Base-by-base conservation (phyloP, 257 asterid genomes). In the Ilex asprella region DNA sequence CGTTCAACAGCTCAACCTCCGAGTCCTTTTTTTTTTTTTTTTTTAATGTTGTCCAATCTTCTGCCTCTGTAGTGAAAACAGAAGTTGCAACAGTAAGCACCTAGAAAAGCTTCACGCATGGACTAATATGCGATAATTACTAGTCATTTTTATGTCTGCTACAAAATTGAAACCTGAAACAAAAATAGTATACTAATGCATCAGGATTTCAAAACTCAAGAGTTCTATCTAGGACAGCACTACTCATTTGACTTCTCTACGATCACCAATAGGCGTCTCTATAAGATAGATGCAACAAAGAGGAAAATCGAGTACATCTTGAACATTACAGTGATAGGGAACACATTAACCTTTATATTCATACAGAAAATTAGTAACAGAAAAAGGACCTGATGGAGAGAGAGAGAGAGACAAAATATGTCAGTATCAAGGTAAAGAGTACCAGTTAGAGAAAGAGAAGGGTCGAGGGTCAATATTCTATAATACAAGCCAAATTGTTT, bases 241-340 rank as follows among this genome's bases (percentile, higher is more conserved):
- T 53, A 14, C 11, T 8, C 52, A 88, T 96, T 86, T 77, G 94
- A 81, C 80, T 88, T 91, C 7, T 91, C 98, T 39, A 87, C 79
- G 4, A 91, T 84, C 15, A 75, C 82, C 27, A 77, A 59, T 55
- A 88, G 98, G 66, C 98, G 87, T 62, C 92, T 82, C 73, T 91
- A 96, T 60, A 88, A 78, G 67, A 91, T 76, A 70, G 95, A 86
- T 56, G 98, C 96, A 67, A 88, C 77, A 43, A 91, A 86, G 62
- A 88, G 95, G 85, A 91, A 91, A 77, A 91, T 84, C 51, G 98
- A 88, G 88, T 95, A 91, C 98, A 91, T 91, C 32, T 96, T 95
- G 21, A 91, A 88, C 98, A 91, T 91, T 14, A 91, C 88, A 10
- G 93, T 83, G 84, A 91, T 91, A 74, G 96, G 98, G 82, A 91